Evolutionary conservation across 768 basidiomycete species (phyloP).

Genomic region (Collybia sp.): DNA sequence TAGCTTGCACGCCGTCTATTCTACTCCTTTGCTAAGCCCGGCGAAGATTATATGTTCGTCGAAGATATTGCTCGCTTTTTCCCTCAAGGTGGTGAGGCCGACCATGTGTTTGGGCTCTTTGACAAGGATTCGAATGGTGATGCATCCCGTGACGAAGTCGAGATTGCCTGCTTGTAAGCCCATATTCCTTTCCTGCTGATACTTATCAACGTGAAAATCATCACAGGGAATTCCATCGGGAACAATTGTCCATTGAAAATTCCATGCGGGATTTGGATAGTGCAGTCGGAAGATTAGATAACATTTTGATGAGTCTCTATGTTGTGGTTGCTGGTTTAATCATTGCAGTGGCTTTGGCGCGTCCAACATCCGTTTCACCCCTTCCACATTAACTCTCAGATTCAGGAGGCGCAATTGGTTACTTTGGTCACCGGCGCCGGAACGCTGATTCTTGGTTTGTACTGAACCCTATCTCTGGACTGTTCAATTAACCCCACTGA

Average conservation of each 20-base stretch:
- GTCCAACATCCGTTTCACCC: conserved; percentile 17
- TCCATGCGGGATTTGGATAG: conserved; percentile 89
- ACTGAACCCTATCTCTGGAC: neutral
- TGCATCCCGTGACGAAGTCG: conserved; percentile 65
- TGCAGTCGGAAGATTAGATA: conserved; percentile 81
- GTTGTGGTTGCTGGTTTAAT: conserved; percentile 70
- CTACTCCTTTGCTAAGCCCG: conserved; percentile 73
- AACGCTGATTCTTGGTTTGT: conserved; percentile 43
- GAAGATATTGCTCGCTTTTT: conserved; percentile 74
- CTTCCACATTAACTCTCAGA: conserved; percentile 4
- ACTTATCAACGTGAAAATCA: conserved; percentile 1
- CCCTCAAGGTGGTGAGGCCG: conserved; percentile 58
- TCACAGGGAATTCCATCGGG: conserved; percentile 73
- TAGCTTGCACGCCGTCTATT: conserved; percentile 82
- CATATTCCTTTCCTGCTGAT: conserved; percentile 1
- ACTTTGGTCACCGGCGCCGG: conserved; percentile 78
- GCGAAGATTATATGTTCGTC: conserved; percentile 52
- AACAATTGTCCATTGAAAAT: conserved; percentile 78
- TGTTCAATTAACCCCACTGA: conserved; percentile 1
- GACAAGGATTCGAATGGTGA: conserved; percentile 75
- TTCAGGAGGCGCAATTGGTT: conserved; percentile 66
- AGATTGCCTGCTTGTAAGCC: conserved; percentile 65
- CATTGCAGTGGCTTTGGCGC: conserved; percentile 73
- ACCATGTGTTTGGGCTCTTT: conserved; percentile 62
- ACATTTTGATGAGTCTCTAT: conserved; percentile 81